Percentiles rank a stretch among this genome's conserved stretches.
Conservation (phyloP, 805 yeast species). For the Teunomyces pallodes region DNA sequence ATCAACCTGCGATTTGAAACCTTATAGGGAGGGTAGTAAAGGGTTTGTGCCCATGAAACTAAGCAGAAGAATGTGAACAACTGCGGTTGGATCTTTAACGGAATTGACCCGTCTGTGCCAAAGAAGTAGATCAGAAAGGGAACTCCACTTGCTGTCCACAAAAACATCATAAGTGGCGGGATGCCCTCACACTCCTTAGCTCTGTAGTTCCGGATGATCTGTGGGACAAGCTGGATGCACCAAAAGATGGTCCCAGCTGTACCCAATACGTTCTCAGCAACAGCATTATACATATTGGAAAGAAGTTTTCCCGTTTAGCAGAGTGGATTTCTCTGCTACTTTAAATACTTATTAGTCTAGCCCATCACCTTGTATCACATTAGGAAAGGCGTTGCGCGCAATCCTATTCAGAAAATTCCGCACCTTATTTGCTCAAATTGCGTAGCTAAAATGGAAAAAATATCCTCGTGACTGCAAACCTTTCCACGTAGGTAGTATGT, state of each 20-base stretch:
- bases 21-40: slow-evolving; percentile 68
- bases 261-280: slow-evolving; percentile 73
- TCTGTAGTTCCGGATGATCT: slow-evolving; percentile 68
- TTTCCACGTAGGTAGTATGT: neutral
- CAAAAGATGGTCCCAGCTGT: slow-evolving; percentile 89
- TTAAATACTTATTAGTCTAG: neutral
- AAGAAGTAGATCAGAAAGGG: slow-evolving; percentile 87
- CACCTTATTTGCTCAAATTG: neutral
- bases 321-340: neutral
- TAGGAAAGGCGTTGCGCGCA: slow-evolving; percentile 1
- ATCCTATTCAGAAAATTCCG: neutral
- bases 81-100: slow-evolving; percentile 85
- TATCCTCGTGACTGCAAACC: neutral
- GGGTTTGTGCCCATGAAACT: slow-evolving; percentile 59
- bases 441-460: neutral
- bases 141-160: slow-evolving; percentile 72
- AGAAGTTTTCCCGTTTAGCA: neutral
- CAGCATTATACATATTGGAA: slow-evolving; percentile 23
- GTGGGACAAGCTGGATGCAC: slow-evolving; percentile 92
- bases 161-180: slow-evolving; percentile 82
- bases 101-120: slow-evolving; percentile 65
- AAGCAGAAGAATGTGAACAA: slow-evolving; percentile 69
- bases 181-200: slow-evolving; percentile 81
- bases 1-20: slow-evolving; percentile 35
- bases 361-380: neutral